These are phyloP conservation scores for Globomyces pollinis-pini DNA, from an alignment of 192 early-diverging fungal genomes.

Conservation along the genomic window DNA sequence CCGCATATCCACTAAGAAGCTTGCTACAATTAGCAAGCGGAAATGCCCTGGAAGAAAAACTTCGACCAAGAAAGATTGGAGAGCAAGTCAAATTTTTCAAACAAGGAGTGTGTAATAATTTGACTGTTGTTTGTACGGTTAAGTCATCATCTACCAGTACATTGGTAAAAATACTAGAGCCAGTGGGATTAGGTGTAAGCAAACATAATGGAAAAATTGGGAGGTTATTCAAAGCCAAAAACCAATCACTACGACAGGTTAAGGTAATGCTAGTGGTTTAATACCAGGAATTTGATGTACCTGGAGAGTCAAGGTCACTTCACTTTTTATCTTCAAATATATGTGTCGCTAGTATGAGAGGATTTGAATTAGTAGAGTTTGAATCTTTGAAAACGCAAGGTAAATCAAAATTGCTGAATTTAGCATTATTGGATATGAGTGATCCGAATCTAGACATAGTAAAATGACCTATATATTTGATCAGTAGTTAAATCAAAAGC, in stretches of 20 bases:
- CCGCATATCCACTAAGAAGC: constrained; percentile 13
- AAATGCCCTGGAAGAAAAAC: constrained; percentile 8
- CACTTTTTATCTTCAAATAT: constrained; percentile 79
- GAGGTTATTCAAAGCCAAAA: constrained; percentile 45
- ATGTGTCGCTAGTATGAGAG: constrained; percentile 82
- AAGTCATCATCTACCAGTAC: constrained; percentile 67
- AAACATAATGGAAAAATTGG: constrained; percentile 38
- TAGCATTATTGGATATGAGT: constrained; percentile 71
- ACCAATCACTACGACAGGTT: constrained; percentile 43
- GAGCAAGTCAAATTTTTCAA: constrained; percentile 67
- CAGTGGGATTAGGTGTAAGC: constrained; percentile 39
- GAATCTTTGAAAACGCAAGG: constrained; percentile 73
- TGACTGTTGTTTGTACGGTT: constrained; percentile 59
- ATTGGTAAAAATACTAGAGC: constrained; percentile 70
- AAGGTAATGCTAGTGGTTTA: constrained; percentile 23
- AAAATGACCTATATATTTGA: constrained; percentile 53
- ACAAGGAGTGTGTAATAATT: constrained; percentile 48
- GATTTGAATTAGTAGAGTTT: constrained; percentile 90
- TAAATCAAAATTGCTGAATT: constrained; percentile 10
- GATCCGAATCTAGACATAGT: constrained; percentile 76
- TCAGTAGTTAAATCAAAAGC: too few relatives aligned
- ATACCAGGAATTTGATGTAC: constrained; percentile 87
- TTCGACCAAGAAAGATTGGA: constrained; percentile 44
- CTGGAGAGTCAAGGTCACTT: constrained; percentile 76
- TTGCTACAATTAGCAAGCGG: constrained; percentile 13